A percentile compares a stretch with the other conserved stretches of the same genome.
These are phyloP conservation scores for Trypanosoma melophagium DNA, from an alignment of 208 protist genomes.

Conservation along the genomic window DNA sequence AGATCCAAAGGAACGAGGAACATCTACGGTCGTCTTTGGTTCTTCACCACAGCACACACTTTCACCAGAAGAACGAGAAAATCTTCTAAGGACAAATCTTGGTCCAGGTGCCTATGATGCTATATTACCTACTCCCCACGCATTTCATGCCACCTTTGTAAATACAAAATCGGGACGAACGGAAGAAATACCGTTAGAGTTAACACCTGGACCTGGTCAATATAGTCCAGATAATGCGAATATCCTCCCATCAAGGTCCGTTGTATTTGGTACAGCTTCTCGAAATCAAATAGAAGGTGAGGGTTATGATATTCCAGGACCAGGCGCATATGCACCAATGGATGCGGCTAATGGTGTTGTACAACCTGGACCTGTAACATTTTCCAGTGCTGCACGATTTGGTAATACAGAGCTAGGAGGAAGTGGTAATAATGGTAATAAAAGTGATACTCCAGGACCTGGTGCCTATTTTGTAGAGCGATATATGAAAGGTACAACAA, in stretches of 20 bases:
- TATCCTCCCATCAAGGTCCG: not conserved
- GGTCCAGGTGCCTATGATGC: conserved; percentile 58
- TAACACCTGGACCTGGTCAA: conserved; percentile 24
- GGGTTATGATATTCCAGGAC: conserved; percentile 32
- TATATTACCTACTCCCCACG: conserved; percentile 9
- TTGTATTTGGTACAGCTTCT: conserved; percentile 15
- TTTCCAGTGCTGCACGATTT: conserved; percentile 25
- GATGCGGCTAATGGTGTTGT: not conserved
- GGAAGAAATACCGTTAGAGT: not conserved
- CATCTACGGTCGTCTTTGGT: conserved; percentile 29
- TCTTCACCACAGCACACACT: conserved; percentile 18
- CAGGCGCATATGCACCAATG: conserved; percentile 30
- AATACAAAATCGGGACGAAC: not conserved
- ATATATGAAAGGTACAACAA: not conserved
- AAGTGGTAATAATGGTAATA: conserved; percentile 9
- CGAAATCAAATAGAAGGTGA: conserved; percentile 2
- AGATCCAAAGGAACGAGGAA: conserved; percentile 14
- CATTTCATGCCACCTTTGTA: conserved; percentile 28
- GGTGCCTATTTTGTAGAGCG: conserved; percentile 36
- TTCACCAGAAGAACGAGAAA: conserved; percentile 19
- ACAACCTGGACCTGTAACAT: conserved; percentile 17
- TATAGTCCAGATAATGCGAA: conserved; percentile 7
- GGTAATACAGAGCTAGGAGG: not conserved
- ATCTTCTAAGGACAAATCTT: conserved; percentile 10
- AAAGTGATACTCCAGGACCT: conserved; percentile 41